phyloP scores from a whole-genome alignment of 1,284 basidiomycete species.

The Ganoderma sp. region DNA sequence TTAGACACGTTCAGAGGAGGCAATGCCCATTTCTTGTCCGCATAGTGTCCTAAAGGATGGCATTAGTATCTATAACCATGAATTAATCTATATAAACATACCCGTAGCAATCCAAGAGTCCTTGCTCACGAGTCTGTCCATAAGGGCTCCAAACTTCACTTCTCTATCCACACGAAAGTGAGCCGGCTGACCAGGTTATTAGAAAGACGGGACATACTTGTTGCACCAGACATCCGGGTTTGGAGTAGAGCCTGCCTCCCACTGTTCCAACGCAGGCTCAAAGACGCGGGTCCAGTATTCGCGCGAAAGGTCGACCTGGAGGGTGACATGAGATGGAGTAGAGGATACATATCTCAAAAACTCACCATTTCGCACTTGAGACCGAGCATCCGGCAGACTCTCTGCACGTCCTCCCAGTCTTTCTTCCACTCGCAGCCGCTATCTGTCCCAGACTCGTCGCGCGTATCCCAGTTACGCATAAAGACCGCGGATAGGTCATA shows the following conservation, averaged over 20 bases:
- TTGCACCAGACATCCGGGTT: constrained; percentile 98
- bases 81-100: constrained; percentile 35
- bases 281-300: constrained; percentile 93
- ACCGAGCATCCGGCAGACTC: constrained; percentile 73
- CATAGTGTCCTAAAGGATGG: constrained; percentile 79
- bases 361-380: constrained; percentile 73
- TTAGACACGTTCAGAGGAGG: constrained; percentile 19
- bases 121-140: constrained; percentile 61
- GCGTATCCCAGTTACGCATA: constrained; percentile 95
- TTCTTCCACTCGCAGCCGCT: constrained; percentile 93
- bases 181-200: background rate
- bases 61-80: background rate
- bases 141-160: constrained; percentile 92
- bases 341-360: background rate
- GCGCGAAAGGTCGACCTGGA: constrained; percentile 78
- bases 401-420: constrained; percentile 91
- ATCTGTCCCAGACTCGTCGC: constrained; percentile 72
- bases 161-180: constrained; percentile 55
- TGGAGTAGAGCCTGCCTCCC: constrained; percentile 83
- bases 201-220: constrained; percentile 51
- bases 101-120: constrained; percentile 81
- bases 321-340: constrained; percentile 7
- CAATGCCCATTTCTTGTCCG: constrained; percentile 64
- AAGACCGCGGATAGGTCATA: constrained; percentile 87
- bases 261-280: constrained; percentile 77